These are phyloP conservation scores for Graphiopsis chlorocephala DNA, from an alignment of 2,329 filamentous ascomycete genomes.

Conservation along the genomic window DNA sequence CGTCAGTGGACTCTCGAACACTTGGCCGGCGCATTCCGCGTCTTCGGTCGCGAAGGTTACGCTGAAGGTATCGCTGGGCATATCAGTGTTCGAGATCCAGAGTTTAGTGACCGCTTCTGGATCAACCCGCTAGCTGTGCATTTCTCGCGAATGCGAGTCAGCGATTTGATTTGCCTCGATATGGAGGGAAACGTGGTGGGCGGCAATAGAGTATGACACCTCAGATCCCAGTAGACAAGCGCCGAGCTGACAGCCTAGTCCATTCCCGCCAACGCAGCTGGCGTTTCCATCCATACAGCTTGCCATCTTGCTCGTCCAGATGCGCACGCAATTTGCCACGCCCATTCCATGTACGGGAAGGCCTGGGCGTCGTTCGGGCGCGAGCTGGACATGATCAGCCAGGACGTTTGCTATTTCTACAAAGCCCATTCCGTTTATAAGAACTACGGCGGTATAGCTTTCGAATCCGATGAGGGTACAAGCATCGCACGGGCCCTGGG, in stretches of 20 bases:
- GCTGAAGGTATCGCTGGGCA: conserved; percentile 64
- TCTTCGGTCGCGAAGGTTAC: conserved; percentile 60
- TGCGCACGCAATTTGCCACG: conserved; percentile 41
- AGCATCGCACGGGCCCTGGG: conserved; percentile 39
- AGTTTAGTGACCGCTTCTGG: conserved; percentile 30
- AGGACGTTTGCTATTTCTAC: conserved; percentile 40
- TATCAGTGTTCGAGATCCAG: conserved; percentile 62
- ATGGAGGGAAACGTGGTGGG: conserved; percentile 17
- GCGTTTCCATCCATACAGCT: conserved; percentile 42
- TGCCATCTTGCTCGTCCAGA: conserved; percentile 41
- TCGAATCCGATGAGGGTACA: conserved; percentile 40
- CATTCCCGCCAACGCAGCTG: conserved; percentile 38
- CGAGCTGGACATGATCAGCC: conserved; percentile 54
- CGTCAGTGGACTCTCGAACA: conserved; percentile 59
- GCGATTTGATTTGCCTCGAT: conserved; percentile 19
- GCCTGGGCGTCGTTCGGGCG: conserved; percentile 39
- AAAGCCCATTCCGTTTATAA: conserved; percentile 35
- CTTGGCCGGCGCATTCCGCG: conserved; percentile 62
- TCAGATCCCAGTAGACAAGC: neutral
- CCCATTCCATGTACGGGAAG: conserved; percentile 40
- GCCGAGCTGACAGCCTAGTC: neutral
- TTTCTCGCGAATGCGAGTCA: conserved; percentile 78
- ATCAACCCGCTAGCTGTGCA: conserved; percentile 71
- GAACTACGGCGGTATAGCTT: conserved; percentile 44
- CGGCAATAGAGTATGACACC: neutral